phyloP scores from a whole-genome alignment of 352 stramenopile genomes.

The Plasmopara muralis region DNA sequence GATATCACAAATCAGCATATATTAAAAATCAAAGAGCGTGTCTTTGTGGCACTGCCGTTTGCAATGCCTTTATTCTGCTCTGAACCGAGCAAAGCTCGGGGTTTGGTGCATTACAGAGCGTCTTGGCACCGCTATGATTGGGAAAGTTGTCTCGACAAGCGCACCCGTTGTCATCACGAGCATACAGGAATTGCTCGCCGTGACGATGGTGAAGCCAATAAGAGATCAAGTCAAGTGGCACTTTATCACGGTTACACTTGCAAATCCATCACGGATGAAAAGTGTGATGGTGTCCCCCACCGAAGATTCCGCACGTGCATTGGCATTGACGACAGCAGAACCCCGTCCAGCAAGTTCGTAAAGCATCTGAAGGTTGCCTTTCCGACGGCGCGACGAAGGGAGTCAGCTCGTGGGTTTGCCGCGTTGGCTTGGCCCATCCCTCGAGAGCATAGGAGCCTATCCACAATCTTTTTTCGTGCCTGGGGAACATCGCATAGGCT shows the following conservation, averaged over 20 bases:
- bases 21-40: not conserved
- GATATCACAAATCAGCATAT: too few species aligned
- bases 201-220: constrained; percentile 21
- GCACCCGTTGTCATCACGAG: constrained; percentile 6
- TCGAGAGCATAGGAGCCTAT: too few species aligned
- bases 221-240: constrained; percentile 7
- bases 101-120: constrained; percentile 15
- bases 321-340: too few species aligned
- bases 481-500: constrained; percentile 21
- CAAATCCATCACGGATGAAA: not conserved
- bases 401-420: too few species aligned
- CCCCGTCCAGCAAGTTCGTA: too few species aligned
- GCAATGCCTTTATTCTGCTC: not conserved
- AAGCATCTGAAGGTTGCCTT: too few species aligned
- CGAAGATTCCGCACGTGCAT: not conserved
- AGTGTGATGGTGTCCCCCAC: not conserved
- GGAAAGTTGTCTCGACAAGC: constrained; percentile 11
- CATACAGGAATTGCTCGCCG: constrained; percentile 28
- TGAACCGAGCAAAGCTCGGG: constrained; percentile 16
- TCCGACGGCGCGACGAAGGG: too few species aligned
- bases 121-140: constrained; percentile 15
- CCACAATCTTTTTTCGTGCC: constrained; percentile 6
- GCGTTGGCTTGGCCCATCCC: too few species aligned
- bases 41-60: not conserved
- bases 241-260: not conserved